Percentiles rank a stretch among this genome's conserved stretches.
These are phyloP conservation scores for Rhynchosporium agropyri DNA, from an alignment of 2,329 filamentous ascomycete species.

Conservation along the genomic window DNA sequence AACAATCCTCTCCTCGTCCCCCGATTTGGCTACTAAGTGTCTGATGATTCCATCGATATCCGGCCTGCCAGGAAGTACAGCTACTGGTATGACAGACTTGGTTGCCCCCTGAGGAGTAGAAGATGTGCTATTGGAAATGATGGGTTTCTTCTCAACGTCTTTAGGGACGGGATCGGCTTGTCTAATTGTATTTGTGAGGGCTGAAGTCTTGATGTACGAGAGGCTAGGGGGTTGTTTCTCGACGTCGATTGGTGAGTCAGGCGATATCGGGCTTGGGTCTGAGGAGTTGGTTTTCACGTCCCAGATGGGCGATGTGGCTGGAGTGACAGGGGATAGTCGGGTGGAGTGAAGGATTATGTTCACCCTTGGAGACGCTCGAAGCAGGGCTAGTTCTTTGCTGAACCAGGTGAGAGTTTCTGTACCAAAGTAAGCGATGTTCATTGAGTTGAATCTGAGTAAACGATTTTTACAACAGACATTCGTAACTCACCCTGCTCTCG, in stretches of 20 bases:
- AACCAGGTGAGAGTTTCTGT: conserved; percentile 34
- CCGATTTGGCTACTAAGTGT: conserved; percentile 43
- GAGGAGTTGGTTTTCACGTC: too few relatives aligned
- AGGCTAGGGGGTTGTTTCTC: conserved; percentile 21
- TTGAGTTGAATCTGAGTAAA: too few relatives aligned
- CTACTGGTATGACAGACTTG: conserved; percentile 13
- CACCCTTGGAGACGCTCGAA: conserved; percentile 37
- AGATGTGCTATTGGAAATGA: background rate
- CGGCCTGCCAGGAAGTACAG: conserved; percentile 45
- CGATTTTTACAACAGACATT: too few relatives aligned
- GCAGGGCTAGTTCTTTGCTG: conserved; percentile 37
- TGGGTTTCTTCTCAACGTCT: conserved; percentile 21
- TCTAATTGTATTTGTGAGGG: background rate
- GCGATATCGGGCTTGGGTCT: conserved; percentile 1
- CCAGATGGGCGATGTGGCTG: background rate
- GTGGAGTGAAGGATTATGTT: conserved; percentile 41
- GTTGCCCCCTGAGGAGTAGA: conserved; percentile 21
- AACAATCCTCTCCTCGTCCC: conserved; percentile 45
- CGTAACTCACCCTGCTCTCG: conserved; percentile 47
- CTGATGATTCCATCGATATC: conserved; percentile 47
- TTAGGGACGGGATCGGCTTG: conserved; percentile 1
- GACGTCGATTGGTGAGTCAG: conserved; percentile 17
- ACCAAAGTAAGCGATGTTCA: too few relatives aligned
- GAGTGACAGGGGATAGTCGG: conserved; percentile 14
- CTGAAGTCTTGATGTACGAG: background rate